Evolutionary conservation across 208 protist species (phyloP).

Genomic region (Acanthamoeba lenticulata): DNA sequence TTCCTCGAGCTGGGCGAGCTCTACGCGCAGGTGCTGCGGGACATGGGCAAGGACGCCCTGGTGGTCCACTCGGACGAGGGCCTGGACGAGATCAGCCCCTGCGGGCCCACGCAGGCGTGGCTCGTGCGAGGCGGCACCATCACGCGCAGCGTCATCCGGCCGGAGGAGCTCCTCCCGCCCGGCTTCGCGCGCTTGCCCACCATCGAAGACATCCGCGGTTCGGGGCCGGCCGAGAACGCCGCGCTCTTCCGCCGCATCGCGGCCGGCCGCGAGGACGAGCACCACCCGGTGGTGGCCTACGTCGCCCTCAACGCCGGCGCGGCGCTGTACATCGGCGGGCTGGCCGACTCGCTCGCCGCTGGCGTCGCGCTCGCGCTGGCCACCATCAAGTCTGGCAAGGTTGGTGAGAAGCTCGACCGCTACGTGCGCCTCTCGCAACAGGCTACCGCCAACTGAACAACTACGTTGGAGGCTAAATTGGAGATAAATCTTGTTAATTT

Average conservation of each 20-base stretch:
- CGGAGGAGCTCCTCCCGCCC: constrained; percentile 21
- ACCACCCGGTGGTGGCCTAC: constrained; percentile 7
- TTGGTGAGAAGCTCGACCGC: constrained; percentile 6
- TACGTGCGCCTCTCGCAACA: constrained; percentile 37
- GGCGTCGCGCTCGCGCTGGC: not conserved
- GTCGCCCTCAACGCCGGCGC: constrained; percentile 53
- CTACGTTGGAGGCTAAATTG: too few relatives aligned
- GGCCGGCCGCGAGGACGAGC: not conserved
- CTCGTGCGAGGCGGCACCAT: not conserved
- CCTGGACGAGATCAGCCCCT: constrained; percentile 67
- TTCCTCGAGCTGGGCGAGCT: not conserved
- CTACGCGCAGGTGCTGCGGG: constrained; percentile 15
- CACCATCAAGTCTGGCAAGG: constrained; percentile 47
- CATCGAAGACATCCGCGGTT: constrained; percentile 20
- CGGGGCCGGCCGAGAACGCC: not conserved
- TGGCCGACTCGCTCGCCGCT: not conserved
- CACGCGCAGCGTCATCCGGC: not conserved
- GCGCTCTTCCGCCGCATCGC: not conserved
- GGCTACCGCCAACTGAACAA: too few relatives aligned
- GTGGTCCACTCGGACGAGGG: constrained; percentile 66
- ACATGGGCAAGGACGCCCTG: constrained; percentile 59
- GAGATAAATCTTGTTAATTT: too few relatives aligned
- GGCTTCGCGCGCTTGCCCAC: not conserved
- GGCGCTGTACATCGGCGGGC: constrained; percentile 32
- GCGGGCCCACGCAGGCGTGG: constrained; percentile 52